A percentile compares a stretch with the other conserved stretches of the same genome.
Evolutionary conservation across 176 grass and related monocot genomes (phyloP).

Genomic region (Paspalum vaginatum): DNA sequence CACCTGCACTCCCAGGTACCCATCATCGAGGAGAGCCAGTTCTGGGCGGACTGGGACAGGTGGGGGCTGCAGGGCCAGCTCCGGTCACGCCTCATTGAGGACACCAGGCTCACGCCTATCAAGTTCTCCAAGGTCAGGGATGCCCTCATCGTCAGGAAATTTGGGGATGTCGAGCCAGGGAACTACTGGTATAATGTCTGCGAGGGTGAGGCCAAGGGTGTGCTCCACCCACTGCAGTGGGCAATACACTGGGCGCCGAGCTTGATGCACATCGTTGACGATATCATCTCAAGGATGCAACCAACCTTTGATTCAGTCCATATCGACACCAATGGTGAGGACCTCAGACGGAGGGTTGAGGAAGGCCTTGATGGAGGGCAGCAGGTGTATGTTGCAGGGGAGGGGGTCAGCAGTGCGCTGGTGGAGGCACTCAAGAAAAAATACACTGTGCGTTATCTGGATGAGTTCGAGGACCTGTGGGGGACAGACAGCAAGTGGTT

Average conservation of each 20-base stretch:
- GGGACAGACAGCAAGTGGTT: conserved; percentile 66
- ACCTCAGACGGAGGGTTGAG: conserved; percentile 32
- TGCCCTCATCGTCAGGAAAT: conserved; percentile 71
- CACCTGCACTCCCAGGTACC: conserved; percentile 52
- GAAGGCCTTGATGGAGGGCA: conserved; percentile 52
- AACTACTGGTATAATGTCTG: conserved; percentile 88
- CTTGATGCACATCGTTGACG: conserved; percentile 63
- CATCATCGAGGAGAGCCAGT: conserved; percentile 62
- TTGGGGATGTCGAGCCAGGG: conserved; percentile 73
- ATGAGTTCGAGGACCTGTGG: conserved; percentile 75
- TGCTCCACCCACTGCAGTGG: conserved; percentile 30
- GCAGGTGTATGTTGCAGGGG: conserved; percentile 64
- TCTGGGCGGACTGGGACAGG: conserved; percentile 73
- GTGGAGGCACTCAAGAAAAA: conserved; percentile 60
- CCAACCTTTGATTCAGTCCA: conserved; percentile 63
- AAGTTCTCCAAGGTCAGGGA: conserved; percentile 65
- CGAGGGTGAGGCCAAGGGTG: conserved; percentile 51
- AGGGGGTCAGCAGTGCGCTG: conserved; percentile 32
- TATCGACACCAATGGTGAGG: conserved; percentile 31
- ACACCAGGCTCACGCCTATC: conserved; percentile 46
- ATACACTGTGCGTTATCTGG: conserved; percentile 48
- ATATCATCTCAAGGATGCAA: conserved; percentile 61
- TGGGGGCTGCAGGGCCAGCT: conserved; percentile 70
- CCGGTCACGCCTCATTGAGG: conserved; percentile 59
- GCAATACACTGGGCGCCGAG: conserved; percentile 53